Base-by-base conservation (phyloP, 208 protist genomes). In the Tritrichomonas musculus region DNA sequence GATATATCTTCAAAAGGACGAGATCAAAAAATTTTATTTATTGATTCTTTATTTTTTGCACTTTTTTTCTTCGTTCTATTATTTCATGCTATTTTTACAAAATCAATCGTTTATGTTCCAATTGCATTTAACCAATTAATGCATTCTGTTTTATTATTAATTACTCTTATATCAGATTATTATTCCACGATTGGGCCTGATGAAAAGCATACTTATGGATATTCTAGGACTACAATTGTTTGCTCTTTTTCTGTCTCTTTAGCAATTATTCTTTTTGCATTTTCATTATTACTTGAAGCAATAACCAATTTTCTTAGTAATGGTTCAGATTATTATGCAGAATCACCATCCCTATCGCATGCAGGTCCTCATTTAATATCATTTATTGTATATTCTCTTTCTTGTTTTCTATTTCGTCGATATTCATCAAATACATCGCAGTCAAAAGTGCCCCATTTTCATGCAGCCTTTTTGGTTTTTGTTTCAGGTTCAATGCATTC, bases 111-210 rank as follows among this genome's bases (percentile, higher is more conserved):
- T 39, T 88, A 53, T 30, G 77, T 88, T 55, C 47, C 44, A 88
- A 88, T 57, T 20, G 77, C 77, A n/a, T 88, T 88, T 88, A 50
- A 39, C 9, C 77, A 88, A 57, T 57, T 88, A 60, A n/a, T 88
- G 39, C 77, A 88, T 50, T 88, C 47, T 0, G 27, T 36, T 20
- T n/a, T 88, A 33, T 57, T 53, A 47, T 25, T 36, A 39, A 88
- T 88, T 57, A 88, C 47, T 39, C 39, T 88, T 39, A 33, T 88
- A 33, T 39, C 77, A 60, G 77, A 88, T 57, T 88, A 88, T 88
- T 88, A 88, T 30, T 53, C 77, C 53, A 88, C 77, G 20, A 14
- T 88, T n/a, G 14, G 17, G 9, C 77, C 77, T 39, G 77, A 88
- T 57, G 77, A 88, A 88, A 30, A 47, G 0, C 77, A 88, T 17